Conservation (phyloP, 371 early-diverging fungal genomes). For the Circinella minor region DNA sequence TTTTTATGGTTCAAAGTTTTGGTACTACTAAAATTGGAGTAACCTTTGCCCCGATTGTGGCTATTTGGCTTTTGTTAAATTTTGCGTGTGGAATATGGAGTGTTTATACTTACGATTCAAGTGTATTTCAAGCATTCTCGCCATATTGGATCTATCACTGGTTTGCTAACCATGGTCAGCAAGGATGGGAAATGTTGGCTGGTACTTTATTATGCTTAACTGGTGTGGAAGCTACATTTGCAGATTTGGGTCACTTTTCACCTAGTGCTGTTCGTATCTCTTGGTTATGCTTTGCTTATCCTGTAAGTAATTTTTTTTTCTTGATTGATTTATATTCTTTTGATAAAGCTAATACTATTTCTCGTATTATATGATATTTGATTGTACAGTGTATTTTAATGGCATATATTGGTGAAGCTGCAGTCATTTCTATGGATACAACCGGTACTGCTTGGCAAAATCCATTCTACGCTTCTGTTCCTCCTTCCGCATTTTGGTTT, state of each 20-base stretch:
- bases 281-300: slow-evolving; percentile 36
- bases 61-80: slow-evolving; percentile 51
- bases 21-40: slow-evolving; percentile 49
- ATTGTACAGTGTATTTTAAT: slow-evolving; percentile 25
- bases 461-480: slow-evolving; percentile 25
- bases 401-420: slow-evolving; percentile 53
- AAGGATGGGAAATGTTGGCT: slow-evolving; percentile 39
- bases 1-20: slow-evolving; percentile 51
- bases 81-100: slow-evolving; percentile 54
- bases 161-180: slow-evolving; percentile 25
- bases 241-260: slow-evolving; percentile 62
- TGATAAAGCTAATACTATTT: too few relatives aligned
- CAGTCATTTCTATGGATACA: slow-evolving; percentile 35
- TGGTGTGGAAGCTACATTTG: slow-evolving; percentile 59
- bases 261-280: slow-evolving; percentile 41
- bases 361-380: too few relatives aligned
- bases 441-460: slow-evolving; percentile 23
- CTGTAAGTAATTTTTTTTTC: slow-evolving; percentile 19
- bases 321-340: too few relatives aligned
- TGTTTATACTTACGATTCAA: slow-evolving; percentile 29
- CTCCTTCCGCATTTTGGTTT: slow-evolving; percentile 27
- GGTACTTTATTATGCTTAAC: slow-evolving; percentile 48
- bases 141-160: slow-evolving; percentile 37
- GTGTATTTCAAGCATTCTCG: slow-evolving; percentile 29
- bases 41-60: slow-evolving; percentile 55